A percentile compares a stretch with the other conserved stretches of the same genome.
phyloP scores from a whole-genome alignment of 2,329 filamentous ascomycete genomes.

The Fusarium stilboides region DNA sequence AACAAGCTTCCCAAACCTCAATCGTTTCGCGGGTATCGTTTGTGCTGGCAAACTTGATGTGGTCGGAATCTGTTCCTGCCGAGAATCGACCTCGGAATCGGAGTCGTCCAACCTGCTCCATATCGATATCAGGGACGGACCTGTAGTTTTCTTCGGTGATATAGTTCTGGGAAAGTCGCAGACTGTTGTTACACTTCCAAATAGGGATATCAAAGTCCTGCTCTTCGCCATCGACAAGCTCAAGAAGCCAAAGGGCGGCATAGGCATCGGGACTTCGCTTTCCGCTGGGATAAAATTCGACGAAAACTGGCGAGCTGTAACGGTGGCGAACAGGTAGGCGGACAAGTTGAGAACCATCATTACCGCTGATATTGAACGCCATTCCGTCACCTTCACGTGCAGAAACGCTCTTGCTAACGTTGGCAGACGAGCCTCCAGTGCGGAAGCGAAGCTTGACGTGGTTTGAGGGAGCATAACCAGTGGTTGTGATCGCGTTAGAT shows the following conservation, averaged over 20 bases:
- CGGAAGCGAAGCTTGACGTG: constrained; percentile 85
- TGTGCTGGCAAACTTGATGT: constrained; percentile 85
- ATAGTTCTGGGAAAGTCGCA: constrained; percentile 90
- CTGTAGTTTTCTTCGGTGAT: constrained; percentile 84
- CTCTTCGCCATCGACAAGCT: constrained; percentile 85
- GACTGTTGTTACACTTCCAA: constrained; percentile 83
- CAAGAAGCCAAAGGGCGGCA: constrained; percentile 87
- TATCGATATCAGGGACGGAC: constrained; percentile 79
- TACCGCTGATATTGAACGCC: constrained; percentile 64
- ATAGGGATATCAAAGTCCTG: constrained; percentile 88
- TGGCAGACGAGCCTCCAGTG: constrained; percentile 86
- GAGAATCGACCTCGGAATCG: constrained; percentile 88
- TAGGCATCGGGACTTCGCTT: constrained; percentile 82
- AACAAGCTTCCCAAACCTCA: constrained; percentile 94
- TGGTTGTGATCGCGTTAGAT: constrained; percentile 77
- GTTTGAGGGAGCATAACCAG: constrained; percentile 71
- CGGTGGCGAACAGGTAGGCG: constrained; percentile 91
- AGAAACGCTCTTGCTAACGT: constrained; percentile 75
- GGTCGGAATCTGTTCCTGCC: constrained; percentile 88
- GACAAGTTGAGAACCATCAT: constrained; percentile 62
- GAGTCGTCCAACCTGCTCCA: constrained; percentile 85
- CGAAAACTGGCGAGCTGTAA: constrained; percentile 89
- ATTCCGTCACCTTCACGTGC: constrained; percentile 70
- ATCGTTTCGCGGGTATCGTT: constrained; percentile 94
- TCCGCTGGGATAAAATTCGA: constrained; percentile 82